Percentiles rank a stretch among this genome's conserved stretches.
Evolutionary conservation across 2,329 filamentous ascomycete species (phyloP).

Genomic region (Calonectria leucothoes): DNA sequence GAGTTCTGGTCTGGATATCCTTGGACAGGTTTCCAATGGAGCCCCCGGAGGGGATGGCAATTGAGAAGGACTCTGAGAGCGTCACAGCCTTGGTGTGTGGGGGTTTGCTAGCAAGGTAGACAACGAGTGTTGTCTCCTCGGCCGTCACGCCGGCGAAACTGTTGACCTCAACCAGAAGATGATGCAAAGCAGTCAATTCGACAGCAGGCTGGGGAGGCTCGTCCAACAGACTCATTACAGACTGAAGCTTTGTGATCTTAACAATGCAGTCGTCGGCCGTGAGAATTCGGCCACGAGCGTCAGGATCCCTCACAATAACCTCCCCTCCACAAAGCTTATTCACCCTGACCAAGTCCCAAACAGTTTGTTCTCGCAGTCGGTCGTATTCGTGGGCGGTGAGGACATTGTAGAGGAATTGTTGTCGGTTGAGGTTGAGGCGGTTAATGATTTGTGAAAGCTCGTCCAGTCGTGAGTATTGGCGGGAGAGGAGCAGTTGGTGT

Average conservation of each 20-base stretch:
- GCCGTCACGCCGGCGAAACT: slow-evolving; percentile 81
- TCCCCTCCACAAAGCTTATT: slow-evolving; percentile 96
- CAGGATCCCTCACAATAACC: slow-evolving; percentile 92
- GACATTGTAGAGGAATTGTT: slow-evolving; percentile 94
- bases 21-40: slow-evolving; percentile 73
- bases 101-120: slow-evolving; percentile 81
- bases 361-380: slow-evolving; percentile 85
- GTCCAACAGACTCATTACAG: slow-evolving; percentile 93
- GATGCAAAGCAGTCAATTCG: slow-evolving; percentile 80
- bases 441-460: slow-evolving; percentile 84
- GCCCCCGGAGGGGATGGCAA: slow-evolving; percentile 82
- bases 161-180: slow-evolving; percentile 86
- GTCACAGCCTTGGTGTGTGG: slow-evolving; percentile 71
- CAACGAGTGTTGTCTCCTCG: slow-evolving; percentile 80
- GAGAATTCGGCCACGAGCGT: slow-evolving; percentile 83
- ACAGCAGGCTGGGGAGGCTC: slow-evolving; percentile 77
- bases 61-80: slow-evolving; percentile 85
- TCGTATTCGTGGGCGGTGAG: slow-evolving; percentile 87
- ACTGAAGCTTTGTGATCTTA: slow-evolving; percentile 90
- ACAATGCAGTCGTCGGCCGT: slow-evolving; percentile 95
- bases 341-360: slow-evolving; percentile 94
- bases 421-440: slow-evolving; percentile 84
- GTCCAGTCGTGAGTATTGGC: slow-evolving; percentile 85
- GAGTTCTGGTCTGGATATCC: slow-evolving; percentile 79
- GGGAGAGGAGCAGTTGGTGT: slow-evolving; percentile 86